Base-by-base conservation (phyloP, 2,329 filamentous ascomycete genomes). In the Tolypocladium endophyticum region DNA sequence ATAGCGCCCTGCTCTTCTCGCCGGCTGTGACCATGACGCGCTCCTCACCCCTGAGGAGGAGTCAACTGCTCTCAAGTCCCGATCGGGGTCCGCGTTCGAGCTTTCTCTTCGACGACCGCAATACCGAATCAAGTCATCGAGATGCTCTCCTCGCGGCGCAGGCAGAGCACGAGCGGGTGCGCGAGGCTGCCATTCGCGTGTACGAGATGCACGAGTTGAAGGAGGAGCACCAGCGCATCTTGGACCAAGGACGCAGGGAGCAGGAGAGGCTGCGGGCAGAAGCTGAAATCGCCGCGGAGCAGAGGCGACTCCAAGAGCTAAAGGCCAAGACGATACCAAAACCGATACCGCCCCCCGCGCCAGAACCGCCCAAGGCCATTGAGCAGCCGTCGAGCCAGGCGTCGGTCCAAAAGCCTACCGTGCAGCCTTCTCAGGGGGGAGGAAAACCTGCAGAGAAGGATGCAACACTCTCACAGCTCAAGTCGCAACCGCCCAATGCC, bases 71-170 rank as follows among this genome's bases (percentile, higher is more conserved):
- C 60, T 73, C 74, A 12, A 79, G 73, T 61, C 77, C 77, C 11
- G 73, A 76, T 28, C 71, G 74, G 57, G 66, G 74, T 11, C 82
- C 83, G 61, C 77, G 84, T 50, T 80, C 84, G 28, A 80, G 77
- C 30, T 81, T 90, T 35, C 86, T 91, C 61, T 77, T 77, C 47
- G 81, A 85, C 57, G 79, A 83, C 38, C 80, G 82, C 41, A 85
- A 89, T 63, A 82, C 81, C 39, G 85, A 87, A 68, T 76, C 81
- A 56, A 79, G 77, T 59, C 87, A 90, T 68, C 79, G 81, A 60
- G 81, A 85, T 65, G 87, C 87, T 18, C 80, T 93, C 20, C 82
- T 82, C 54, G 81, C 82, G 55, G 87, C 87, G 4, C 83, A 84
- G 56, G 78, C 79, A 18, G 82, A 87, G 67, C 89, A 92, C 70